Base-by-base conservation (phyloP, 1,139 yeast genomes). In the Yamadazyma aaseri region DNA sequence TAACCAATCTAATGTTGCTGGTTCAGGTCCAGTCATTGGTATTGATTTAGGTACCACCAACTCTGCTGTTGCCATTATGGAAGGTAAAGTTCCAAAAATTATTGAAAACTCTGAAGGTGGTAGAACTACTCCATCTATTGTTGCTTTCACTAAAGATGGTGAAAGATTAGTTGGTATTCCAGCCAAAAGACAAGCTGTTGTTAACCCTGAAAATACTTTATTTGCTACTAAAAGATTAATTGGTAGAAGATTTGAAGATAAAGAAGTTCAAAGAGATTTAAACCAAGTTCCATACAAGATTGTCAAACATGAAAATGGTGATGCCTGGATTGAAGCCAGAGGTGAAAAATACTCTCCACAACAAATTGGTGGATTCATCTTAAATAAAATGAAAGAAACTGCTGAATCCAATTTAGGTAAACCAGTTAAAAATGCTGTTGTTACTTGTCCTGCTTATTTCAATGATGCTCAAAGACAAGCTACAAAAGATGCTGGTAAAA, bases 271-370 rank as follows among this genome's bases (percentile, higher is more conserved):
- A 74, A 85, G 90, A 73, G 98, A 94, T 65, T 79, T 92, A 63
- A 81, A 85, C 63, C 90, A 90, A 71, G 97, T 90, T 41, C 97
- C 98, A 46, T 92, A 86, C 82, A 90, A 90, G 77, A 92, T 92
- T 50, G 86, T 90, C 56, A 87, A 90, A 76, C 97, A 90, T 76
- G 64, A 78, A 47, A 92, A 92, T 64, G 98, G 98, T 63, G 98
- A 94, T 60, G 98, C 98, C 51, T 94, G 98, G 97, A 85, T 92
- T 45, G 97, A 90, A 74, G 96, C 97, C 85, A 60, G 97, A 95
- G 61, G 85, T 86, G 69, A 79, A 77, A 58, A 87, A 86, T 78
- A 56, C 78, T 84, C 98, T 49, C 96, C 98, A 58, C 84, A 96
- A 56, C 96, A 92, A 70, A 86, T 92, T 55, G 97, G 98, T 68